Evolutionary conservation across 441 rosid species (phyloP).

Genomic region (Populus tomentosa): DNA sequence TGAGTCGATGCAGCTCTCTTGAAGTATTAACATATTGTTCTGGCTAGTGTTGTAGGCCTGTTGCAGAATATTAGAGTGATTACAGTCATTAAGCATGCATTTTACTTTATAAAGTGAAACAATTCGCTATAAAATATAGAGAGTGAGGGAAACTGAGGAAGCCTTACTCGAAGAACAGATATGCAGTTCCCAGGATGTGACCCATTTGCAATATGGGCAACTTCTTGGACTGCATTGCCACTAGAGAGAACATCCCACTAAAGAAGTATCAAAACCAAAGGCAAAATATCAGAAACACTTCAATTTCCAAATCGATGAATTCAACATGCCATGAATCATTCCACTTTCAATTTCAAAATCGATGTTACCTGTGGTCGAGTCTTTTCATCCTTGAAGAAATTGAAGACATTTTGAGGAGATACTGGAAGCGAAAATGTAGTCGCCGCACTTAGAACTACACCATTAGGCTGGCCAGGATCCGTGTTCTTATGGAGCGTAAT

Average conservation of each 20-base stretch:
- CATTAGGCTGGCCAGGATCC: conserved; percentile 74
- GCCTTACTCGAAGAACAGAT: conserved; percentile 86
- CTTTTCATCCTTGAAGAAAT: conserved; percentile 87
- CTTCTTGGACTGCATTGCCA: conserved; percentile 84
- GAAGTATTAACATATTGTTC: conserved; percentile 87
- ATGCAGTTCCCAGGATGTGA: conserved; percentile 92
- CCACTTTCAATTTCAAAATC: background rate
- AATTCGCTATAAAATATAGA: background rate
- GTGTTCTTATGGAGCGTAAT: conserved; percentile 71
- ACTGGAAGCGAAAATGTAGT: conserved; percentile 88
- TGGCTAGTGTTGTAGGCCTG: conserved; percentile 77
- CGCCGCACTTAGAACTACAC: conserved; percentile 85
- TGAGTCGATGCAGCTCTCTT: conserved; percentile 88
- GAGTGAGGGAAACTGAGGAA: background rate
- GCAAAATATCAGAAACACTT: background rate
- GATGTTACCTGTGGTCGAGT: conserved; percentile 74
- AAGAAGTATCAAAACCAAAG: conserved; percentile 3
- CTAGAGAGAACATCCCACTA: conserved; percentile 99
- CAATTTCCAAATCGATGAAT: background rate
- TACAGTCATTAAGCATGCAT: background rate
- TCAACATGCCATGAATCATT: background rate
- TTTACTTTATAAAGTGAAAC: background rate
- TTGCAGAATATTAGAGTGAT: background rate
- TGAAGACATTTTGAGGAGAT: conserved; percentile 71
- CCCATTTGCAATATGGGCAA: conserved; percentile 89